Evolutionary conservation across 257 asterid genomes (phyloP).

Genomic region (Voacanga thouarsii): DNA sequence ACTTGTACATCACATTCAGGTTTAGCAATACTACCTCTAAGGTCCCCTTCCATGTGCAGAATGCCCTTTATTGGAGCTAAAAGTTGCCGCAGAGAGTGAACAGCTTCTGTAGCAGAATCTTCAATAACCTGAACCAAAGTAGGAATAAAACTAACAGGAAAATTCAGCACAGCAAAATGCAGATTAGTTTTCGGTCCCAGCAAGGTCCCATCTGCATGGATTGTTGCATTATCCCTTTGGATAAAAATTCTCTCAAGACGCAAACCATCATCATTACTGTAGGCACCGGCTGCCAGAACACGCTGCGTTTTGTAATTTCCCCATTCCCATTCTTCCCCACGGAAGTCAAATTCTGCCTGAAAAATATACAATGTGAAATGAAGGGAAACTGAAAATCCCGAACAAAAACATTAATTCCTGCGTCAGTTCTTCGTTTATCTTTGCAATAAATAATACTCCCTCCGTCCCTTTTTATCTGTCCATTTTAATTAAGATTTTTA

Average conservation of each 20-base stretch:
- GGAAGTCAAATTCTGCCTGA: slow-evolving; percentile 94
- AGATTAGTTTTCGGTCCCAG: slow-evolving; percentile 91
- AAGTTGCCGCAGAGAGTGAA: slow-evolving; percentile 83
- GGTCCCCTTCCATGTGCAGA: slow-evolving; percentile 99
- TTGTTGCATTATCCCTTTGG: slow-evolving; percentile 95
- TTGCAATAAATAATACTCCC: background rate
- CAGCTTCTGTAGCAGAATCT: slow-evolving; percentile 87
- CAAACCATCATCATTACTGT: slow-evolving; percentile 92
- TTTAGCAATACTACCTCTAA: slow-evolving; percentile 88
- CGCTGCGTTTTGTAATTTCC: slow-evolving; percentile 94
- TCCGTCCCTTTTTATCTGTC: too few species aligned
- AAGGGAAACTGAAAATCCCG: background rate
- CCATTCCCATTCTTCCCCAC: slow-evolving; percentile 99
- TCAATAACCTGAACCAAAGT: slow-evolving; percentile 89
- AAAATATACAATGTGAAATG: slow-evolving; percentile 12
- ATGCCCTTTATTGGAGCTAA: slow-evolving; percentile 90
- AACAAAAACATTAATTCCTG: background rate
- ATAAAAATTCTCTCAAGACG: slow-evolving; percentile 95
- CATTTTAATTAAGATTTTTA: too few species aligned
- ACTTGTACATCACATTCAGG: slow-evolving; percentile 99
- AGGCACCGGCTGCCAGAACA: slow-evolving; percentile 90
- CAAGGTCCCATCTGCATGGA: slow-evolving; percentile 97
- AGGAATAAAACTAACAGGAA: slow-evolving; percentile 91
- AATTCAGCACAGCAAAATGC: slow-evolving; percentile 95
- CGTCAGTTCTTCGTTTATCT: background rate